Conservation (phyloP, 78 protist species). For the Acrasis kona region DNA sequence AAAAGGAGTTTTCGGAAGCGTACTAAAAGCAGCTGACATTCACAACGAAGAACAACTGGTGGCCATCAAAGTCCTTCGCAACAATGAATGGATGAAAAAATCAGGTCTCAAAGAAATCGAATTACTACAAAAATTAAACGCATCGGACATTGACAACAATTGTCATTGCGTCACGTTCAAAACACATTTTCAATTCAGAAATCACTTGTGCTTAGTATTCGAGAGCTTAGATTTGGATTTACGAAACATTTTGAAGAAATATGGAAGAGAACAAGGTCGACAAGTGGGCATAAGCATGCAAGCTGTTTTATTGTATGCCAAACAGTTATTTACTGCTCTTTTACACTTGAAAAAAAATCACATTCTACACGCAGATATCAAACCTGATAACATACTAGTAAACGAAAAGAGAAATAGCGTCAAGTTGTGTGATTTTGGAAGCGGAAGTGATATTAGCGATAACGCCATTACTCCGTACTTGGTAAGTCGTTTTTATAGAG, state of each 20-base stretch:
- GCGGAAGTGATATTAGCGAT: neutral
- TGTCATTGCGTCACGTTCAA: neutral
- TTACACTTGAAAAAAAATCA: neutral
- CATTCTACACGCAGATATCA: slow-evolving; percentile 16
- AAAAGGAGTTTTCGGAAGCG: neutral
- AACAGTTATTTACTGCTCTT: neutral
- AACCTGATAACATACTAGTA: slow-evolving; percentile 18
- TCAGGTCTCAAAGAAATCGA: neutral
- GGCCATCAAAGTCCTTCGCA: neutral
- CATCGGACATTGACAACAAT: neutral
- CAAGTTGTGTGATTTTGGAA: slow-evolving; percentile 11
- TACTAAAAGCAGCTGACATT: neutral
- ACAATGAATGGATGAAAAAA: neutral
- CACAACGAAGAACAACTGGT: neutral
- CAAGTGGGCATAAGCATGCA: neutral
- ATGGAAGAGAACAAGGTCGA: neutral
- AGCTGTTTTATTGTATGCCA: neutral
- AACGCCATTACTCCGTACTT: neutral
- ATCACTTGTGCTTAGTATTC: neutral
- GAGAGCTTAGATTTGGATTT: neutral
- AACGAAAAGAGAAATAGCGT: neutral
- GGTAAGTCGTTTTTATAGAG: neutral
- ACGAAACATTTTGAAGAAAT: neutral
- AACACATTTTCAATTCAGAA: neutral
- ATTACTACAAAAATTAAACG: neutral